Percentiles rank a stretch among this genome's conserved stretches.
phyloP scores from a whole-genome alignment of 192 early-diverging fungal genomes.

The Coemansia asiatica region DNA sequence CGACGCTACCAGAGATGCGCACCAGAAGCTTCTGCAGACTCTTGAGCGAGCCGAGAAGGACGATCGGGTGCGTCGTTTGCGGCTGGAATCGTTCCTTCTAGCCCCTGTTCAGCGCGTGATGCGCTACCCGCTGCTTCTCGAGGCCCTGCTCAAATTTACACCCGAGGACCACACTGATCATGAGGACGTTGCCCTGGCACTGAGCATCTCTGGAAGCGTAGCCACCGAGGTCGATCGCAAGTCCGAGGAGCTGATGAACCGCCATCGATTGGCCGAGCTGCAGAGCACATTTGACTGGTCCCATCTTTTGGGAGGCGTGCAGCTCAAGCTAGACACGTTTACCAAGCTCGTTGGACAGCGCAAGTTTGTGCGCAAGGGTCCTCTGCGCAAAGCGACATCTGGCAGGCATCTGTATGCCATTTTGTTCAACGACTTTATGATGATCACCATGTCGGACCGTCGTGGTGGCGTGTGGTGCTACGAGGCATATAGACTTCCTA shows the following conservation, averaged over 20 bases:
- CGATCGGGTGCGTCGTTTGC: conserved; percentile 36
- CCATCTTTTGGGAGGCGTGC: conserved; percentile 50
- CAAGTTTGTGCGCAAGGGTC: conserved; percentile 55
- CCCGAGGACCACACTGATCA: conserved; percentile 49
- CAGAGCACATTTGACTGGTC: conserved; percentile 54
- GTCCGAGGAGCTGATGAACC: conserved; percentile 53
- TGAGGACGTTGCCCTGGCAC: conserved; percentile 49
- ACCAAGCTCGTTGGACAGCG: conserved; percentile 53
- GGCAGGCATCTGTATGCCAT: conserved; percentile 53
- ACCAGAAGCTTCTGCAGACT: conserved; percentile 47
- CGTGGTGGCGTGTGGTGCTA: conserved; percentile 51
- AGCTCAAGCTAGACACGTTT: conserved; percentile 50
- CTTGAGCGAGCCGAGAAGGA: conserved; percentile 53
- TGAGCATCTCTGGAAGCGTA: conserved; percentile 49
- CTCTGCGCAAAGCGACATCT: conserved; percentile 50
- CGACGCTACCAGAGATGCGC: conserved; percentile 41
- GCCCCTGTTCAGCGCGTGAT: conserved; percentile 53
- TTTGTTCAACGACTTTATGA: conserved; percentile 57
- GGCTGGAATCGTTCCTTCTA: conserved; percentile 52
- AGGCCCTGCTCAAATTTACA: conserved; percentile 53
- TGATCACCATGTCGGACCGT: conserved; percentile 52
- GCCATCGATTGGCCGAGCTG: conserved; percentile 48
- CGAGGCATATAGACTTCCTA: conserved; percentile 50
- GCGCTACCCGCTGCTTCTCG: conserved; percentile 51
- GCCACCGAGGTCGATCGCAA: conserved; percentile 54